Conservation (phyloP, 2,329 filamentous ascomycete genomes). For the Alternaria sp. region DNA sequence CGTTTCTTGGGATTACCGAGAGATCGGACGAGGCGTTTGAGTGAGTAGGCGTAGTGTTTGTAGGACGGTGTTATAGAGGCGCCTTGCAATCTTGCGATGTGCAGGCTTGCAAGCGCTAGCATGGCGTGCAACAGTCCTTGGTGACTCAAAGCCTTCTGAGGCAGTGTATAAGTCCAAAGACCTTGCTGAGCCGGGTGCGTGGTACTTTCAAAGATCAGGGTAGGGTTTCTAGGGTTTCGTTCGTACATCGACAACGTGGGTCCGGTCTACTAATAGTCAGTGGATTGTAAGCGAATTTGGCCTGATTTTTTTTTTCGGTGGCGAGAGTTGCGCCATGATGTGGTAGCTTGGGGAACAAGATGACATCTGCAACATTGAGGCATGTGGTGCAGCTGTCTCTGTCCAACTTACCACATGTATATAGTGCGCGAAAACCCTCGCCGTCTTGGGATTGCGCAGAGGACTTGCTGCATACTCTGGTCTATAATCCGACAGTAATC, state of each 20-base stretch:
- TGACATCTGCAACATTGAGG: not conserved
- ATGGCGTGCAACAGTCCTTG: constrained; percentile 91
- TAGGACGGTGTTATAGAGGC: constrained; percentile 80
- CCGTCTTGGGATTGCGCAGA: constrained; percentile 79
- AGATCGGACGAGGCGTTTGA: constrained; percentile 78
- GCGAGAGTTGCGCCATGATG: no score
- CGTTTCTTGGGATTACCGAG: constrained; percentile 76
- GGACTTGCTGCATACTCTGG: constrained; percentile 65
- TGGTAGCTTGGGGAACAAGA: not conserved
- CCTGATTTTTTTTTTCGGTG: rapidly evolving
- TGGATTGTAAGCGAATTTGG: not conserved
- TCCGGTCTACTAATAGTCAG: constrained; percentile 64
- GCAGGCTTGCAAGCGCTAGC: constrained; percentile 83
- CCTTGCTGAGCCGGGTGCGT: constrained; percentile 45
- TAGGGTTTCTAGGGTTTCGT: constrained; percentile 77
- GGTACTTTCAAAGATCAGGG: constrained; percentile 67
- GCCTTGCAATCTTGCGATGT: constrained; percentile 83
- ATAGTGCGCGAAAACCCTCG: constrained; percentile 89
- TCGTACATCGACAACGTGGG: constrained; percentile 89
- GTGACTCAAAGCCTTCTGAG: constrained; percentile 78
- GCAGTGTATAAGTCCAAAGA: constrained; percentile 77
- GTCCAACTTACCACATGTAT: constrained; percentile 69
- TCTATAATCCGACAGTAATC: constrained; percentile 57
- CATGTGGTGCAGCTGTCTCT: no score
- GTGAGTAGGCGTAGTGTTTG: constrained; percentile 88